Percentiles rank a stretch among this genome's conserved stretches.
These are phyloP conservation scores for Monilinia aucupariae DNA, from an alignment of 2,329 filamentous ascomycete species.

Conservation along the genomic window DNA sequence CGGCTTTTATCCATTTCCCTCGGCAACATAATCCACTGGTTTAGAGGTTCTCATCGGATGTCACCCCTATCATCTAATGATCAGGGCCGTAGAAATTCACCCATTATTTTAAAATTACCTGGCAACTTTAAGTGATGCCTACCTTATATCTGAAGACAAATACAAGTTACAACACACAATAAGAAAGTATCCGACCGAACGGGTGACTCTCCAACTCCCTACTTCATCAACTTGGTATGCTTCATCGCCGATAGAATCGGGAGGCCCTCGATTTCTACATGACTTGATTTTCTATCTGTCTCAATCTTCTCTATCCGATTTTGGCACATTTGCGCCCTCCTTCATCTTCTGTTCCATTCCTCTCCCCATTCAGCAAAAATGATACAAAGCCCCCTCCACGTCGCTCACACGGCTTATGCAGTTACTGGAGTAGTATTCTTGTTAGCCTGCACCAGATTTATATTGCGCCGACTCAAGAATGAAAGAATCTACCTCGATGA, in stretches of 20 bases:
- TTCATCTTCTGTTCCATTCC: background rate
- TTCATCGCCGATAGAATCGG: background rate
- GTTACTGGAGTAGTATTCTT: background rate
- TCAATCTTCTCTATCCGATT: background rate
- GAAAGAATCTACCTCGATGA: constrained; percentile 7
- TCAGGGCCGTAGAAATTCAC: background rate
- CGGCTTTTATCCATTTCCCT: background rate
- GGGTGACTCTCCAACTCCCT: too few relatives aligned
- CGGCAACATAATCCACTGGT: background rate
- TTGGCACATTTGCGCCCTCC: background rate
- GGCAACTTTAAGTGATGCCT: background rate
- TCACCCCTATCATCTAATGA: background rate
- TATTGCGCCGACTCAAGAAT: constrained; percentile 9
- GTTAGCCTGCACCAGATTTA: background rate
- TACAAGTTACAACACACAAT: background rate
- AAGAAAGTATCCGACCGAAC: background rate
- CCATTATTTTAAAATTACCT: background rate
- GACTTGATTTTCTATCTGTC: background rate
- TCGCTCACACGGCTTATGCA: constrained; percentile 1
- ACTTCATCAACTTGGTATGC: background rate
- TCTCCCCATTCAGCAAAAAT: background rate
- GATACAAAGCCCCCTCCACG: background rate
- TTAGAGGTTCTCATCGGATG: background rate
- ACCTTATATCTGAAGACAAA: too few relatives aligned
- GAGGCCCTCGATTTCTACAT: background rate